Conservation (phyloP, 2,329 filamentous ascomycete genomes). For the Sclerotinia nivalis region DNA sequence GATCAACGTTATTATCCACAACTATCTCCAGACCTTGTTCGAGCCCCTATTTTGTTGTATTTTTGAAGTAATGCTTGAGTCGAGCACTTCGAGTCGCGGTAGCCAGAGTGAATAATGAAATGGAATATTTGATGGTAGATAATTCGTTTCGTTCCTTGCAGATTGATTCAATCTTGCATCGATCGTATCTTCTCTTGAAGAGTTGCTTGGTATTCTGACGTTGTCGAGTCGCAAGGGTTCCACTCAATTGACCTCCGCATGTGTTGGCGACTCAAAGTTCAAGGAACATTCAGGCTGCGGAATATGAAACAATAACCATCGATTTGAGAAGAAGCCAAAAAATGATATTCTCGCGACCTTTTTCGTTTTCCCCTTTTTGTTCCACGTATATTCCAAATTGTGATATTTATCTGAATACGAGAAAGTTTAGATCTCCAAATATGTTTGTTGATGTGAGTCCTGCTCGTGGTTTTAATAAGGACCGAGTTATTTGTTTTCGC, state of each 20-base stretch:
- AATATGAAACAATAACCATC: conserved; percentile 38
- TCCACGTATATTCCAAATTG: conserved; percentile 3
- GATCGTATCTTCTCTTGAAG: conserved; percentile 23
- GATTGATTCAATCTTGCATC: conserved; percentile 22
- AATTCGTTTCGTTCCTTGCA: conserved; percentile 18
- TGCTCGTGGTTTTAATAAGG: conserved; percentile 12
- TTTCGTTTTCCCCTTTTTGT: not conserved
- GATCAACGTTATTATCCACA: conserved; percentile 24
- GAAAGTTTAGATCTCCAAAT: conserved; percentile 16
- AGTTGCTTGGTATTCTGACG: conserved; percentile 30
- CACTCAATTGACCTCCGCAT: conserved; percentile 36
- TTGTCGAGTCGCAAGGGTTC: conserved; percentile 38
- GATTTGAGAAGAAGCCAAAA: conserved; percentile 31
- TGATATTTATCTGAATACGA: conserved; percentile 8
- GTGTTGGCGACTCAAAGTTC: conserved; percentile 39
- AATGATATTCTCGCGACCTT: conserved; percentile 10
- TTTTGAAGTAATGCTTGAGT: conserved; percentile 12
- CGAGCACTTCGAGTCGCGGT: conserved; percentile 25
- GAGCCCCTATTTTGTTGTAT: conserved; percentile 28
- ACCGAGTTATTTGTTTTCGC: not conserved
- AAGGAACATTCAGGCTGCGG: conserved; percentile 37
- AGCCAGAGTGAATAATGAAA: conserved; percentile 32
- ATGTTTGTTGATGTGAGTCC: conserved; percentile 9
- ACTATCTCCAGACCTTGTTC: conserved; percentile 21
- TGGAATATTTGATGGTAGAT: conserved; percentile 9